These are phyloP conservation scores for Akanthomyces lecanii DNA, from an alignment of 2,329 filamentous ascomycete species.

Conservation along the genomic window DNA sequence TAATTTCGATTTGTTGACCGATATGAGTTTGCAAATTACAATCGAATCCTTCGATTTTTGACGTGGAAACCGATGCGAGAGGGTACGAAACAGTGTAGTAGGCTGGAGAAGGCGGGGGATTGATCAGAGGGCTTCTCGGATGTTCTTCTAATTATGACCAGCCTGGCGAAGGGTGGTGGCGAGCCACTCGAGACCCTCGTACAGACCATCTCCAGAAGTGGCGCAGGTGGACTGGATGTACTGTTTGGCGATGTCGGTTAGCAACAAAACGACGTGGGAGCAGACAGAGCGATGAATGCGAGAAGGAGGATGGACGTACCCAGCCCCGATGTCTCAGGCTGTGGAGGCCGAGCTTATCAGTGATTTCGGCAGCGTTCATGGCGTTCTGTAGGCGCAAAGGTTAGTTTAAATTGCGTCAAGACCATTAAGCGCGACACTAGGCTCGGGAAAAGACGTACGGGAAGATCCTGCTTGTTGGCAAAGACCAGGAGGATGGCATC, in stretches of 20 bases:
- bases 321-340: constrained; percentile 97
- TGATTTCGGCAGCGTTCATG: constrained; percentile 99
- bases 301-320: constrained; percentile 60
- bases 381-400: constrained; percentile 64
- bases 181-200: constrained; percentile 96
- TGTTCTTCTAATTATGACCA: constrained; percentile 54
- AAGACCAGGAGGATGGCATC: constrained; percentile 96
- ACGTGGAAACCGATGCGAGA: constrained; percentile 37
- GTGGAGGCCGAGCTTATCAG: constrained; percentile 99
- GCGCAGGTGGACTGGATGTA: constrained; percentile 99
- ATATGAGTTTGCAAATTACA: constrained; percentile 54
- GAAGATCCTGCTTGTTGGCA: constrained; percentile 99
- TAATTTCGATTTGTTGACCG: constrained; percentile 53
- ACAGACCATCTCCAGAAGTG: constrained; percentile 98
- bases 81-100: constrained; percentile 39
- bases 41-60: constrained; percentile 46
- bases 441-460: constrained; percentile 57
- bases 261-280: background rate
- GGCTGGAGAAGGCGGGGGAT: constrained; percentile 31
- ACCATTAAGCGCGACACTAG: constrained; percentile 5
- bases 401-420: constrained; percentile 20
- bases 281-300: background rate
- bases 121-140: constrained; percentile 27
- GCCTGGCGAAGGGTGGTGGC: constrained; percentile 78
- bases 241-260: constrained; percentile 40